phyloP scores from a whole-genome alignment of 1,284 basidiomycete genomes.

The Athelia psychrophila region DNA sequence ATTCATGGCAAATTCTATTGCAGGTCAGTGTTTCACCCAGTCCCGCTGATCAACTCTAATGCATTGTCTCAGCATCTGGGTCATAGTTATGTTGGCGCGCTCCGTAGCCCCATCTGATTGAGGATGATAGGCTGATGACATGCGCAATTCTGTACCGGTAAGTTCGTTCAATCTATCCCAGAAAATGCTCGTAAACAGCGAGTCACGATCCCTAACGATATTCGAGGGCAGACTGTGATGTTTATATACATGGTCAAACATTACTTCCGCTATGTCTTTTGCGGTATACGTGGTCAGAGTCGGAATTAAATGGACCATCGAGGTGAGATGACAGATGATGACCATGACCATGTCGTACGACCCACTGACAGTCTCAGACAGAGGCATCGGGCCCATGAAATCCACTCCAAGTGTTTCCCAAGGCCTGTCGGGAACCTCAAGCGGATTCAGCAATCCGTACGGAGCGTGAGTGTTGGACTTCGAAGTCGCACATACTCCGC shows the following conservation, averaged over 20 bases:
- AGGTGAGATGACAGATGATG: slow-evolving; percentile 30
- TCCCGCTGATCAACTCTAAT: slow-evolving; percentile 22
- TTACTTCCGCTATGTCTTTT: slow-evolving; percentile 18
- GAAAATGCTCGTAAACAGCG: slow-evolving; percentile 7
- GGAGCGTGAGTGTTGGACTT: slow-evolving; percentile 22
- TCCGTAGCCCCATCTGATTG: slow-evolving; percentile 22
- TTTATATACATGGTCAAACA: slow-evolving; percentile 21
- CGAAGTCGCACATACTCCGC: slow-evolving; percentile 17
- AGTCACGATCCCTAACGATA: slow-evolving; percentile 9
- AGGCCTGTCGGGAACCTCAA: slow-evolving; percentile 19
- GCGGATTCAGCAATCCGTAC: slow-evolving; percentile 19
- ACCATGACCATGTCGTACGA: slow-evolving; percentile 27
- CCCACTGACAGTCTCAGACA: slow-evolving; percentile 21
- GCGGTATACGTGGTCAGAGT: slow-evolving; percentile 13
- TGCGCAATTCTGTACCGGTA: slow-evolving; percentile 15
- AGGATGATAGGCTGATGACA: slow-evolving; percentile 28
- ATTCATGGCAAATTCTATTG: slow-evolving; percentile 14
- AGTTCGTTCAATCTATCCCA: slow-evolving; percentile 7
- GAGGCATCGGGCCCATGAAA: slow-evolving; percentile 33
- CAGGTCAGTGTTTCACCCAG: slow-evolving; percentile 23
- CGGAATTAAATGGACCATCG: slow-evolving; percentile 28
- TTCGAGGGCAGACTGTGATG: slow-evolving; percentile 7
- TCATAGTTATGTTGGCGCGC: slow-evolving; percentile 20
- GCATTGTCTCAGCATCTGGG: slow-evolving; percentile 16
- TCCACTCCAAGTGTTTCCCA: slow-evolving; percentile 32